Base-by-base conservation (phyloP, 2,329 filamentous ascomycete genomes). In the Nigrospora osmanthi region DNA sequence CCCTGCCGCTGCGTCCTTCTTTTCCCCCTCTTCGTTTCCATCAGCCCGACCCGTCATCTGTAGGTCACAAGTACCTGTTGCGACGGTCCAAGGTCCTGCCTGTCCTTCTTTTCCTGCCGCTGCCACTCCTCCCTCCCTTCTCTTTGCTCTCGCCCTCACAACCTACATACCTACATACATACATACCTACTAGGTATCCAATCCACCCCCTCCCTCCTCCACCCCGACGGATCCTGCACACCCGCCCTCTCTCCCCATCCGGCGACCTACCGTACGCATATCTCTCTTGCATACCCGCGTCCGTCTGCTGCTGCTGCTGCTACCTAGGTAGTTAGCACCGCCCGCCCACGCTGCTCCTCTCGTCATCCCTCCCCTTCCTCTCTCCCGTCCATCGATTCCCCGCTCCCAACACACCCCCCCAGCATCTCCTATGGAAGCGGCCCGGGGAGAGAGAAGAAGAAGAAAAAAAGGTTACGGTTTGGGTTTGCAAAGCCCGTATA, bases 1-100 rank as follows among this genome's bases (percentile, higher is more conserved):
- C 50, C 40, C 32, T 47, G 41, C 47, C 37, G 10, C 23, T 28
- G 6, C 23, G 23, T 9, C 23, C 23, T 28, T 28, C 23, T 42
- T 40, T 31, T 47, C 39, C 46, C 45, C 49, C 44, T 43, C 43
- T 42, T 43, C 48, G 48, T 47, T 39, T 48, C 49, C 42, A 38
- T 48, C 47, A 40, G 23, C 23, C 23, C 9, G 7, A 10, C 9
- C 23, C 23, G 23, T 28, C 23, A 28, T 28, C 23, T 28, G 23
- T 28, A 28, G 23, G 23, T 28, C 23, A 28, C 23, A 28, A 28
- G 23, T 28, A 28, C 23, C 23, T 2, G 5, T 28, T 10, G 19
- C 2, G 23, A 28, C 23, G n/a, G 23, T 28, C 23, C 6, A 28
- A 28, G 23, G 23, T 28, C 9, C 23, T 28, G 10, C n/a, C n/a